Evolutionary conservation across 805 yeast genomes (phyloP).

Genomic region (Saturnispora zaruensis): DNA sequence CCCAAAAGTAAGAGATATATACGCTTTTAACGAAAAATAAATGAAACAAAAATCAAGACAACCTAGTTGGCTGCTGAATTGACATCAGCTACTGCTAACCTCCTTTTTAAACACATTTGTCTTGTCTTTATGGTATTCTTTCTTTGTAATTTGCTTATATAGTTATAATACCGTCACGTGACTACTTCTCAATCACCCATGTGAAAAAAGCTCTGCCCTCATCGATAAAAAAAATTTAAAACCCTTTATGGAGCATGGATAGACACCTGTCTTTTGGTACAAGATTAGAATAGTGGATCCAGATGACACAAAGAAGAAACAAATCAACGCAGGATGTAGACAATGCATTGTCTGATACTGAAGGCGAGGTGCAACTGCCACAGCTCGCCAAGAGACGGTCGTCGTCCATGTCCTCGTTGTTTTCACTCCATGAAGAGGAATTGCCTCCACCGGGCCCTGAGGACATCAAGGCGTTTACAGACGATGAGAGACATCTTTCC

Average conservation of each 20-base stretch:
- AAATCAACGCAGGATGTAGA: constrained; percentile 3
- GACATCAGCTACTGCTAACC: neutral
- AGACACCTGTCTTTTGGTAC: neutral
- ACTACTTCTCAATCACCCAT: neutral
- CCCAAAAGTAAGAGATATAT: neutral
- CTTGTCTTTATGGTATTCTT: neutral
- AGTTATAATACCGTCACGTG: neutral
- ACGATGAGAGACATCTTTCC: constrained; percentile 78
- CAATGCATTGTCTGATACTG: constrained; percentile 22
- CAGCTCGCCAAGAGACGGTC: constrained; percentile 22
- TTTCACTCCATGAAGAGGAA: constrained; percentile 45
- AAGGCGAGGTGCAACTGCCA: constrained; percentile 10
- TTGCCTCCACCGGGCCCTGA: constrained; percentile 69
- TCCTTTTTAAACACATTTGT: neutral
- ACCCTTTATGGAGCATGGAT: neutral
- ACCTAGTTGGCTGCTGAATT: neutral
- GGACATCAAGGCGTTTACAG: constrained; percentile 72
- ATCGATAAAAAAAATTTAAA: neutral
- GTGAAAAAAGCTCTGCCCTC: neutral
- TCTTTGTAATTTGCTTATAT: neutral
- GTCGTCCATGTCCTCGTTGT: constrained; percentile 34
- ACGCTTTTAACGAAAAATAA: neutral
- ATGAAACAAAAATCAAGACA: too few species aligned
- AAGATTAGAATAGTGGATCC: neutral
- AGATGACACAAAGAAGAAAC: constrained; percentile 2